Evolutionary conservation across 371 early-diverging fungal genomes (phyloP), one percentile per base, ranked within the genome.

Genomic region (Mortierella sp.): DNA sequence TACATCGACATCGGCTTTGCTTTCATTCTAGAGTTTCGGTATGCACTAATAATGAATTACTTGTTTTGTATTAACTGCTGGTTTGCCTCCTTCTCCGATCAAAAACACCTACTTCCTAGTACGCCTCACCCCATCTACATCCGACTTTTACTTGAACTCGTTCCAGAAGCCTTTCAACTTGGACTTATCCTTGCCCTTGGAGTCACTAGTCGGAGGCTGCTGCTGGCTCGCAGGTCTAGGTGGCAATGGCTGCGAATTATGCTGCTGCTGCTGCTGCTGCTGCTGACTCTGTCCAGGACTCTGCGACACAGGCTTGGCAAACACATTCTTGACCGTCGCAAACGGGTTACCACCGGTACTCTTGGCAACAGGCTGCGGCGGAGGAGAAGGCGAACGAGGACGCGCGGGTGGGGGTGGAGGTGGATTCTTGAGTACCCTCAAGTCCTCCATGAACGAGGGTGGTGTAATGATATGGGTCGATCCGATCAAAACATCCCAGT

Each of bases 401-500:
- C 80, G 87, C 24, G 83, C 80, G 21, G 87, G 83, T 26, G 87
- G 87, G 9, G 87, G 87, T 28, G 82, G 86, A 38, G 86, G 86
- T 5, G 86, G 86, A 34, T 77, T 80, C 55, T 83, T 68, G 31
- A 93, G 83, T 73, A 89, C 60, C 10, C 90, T 88, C 45, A 96
- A 85, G 73, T 94, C 92, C 24, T 95, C 91, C 57, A 98, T 89
- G 84, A 96, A 97, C 76, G 93, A 89, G 28, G 91, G 90, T 11
- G 99, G 96, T 31, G 96, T 96, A 55, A 95, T 91, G 24, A 96
- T 90, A 78, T 95, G 93, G 6, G 96, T 96, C 16, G 96, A 95
- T 19, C 97, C 98, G 80, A 98, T 94, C 84, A 96, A 90, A 1
- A 98, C 92, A 68, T 98, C 97, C 70, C 96, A 91, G 47, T 94